Base-by-base conservation (phyloP, 163 green algal species). In the Prototheca wickerhamii region DNA sequence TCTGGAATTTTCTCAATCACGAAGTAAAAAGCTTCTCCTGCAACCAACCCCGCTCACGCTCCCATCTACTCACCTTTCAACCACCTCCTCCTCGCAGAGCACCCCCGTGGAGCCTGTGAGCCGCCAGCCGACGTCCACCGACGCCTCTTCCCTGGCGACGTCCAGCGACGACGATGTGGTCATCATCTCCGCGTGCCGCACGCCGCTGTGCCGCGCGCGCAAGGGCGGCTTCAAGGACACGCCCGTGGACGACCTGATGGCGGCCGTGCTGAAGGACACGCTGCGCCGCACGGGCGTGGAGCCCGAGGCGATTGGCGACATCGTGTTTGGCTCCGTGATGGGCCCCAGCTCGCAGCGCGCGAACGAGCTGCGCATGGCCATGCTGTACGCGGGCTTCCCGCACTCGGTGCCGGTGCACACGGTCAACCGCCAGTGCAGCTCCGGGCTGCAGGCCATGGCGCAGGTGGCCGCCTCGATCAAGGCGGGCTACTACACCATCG, bases 311-410 rank as follows among this genome's bases (percentile, higher is more conserved):
- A 78, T 98, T 29, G 90, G 91, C 2, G 93, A 99, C 72, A 85
- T 99, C 25, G 91, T 97, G 12, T 83, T 99, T 30, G 93, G 93
- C 58, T 91, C 72, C 58, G 93, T 98, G 49, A 81, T 98, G 65
- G 92, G 88, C 30, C 79, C 84, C 65, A 89, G 81, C 49, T 89
- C 79, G 20, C 93, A 99, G 82, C 84, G 93, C 46, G 93, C 93
- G 35, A 98, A 93, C 67, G 61, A 75, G 82, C 86, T 74, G 49
- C 85, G 93, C 61, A 98, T 98, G 34, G 93, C 86, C 21, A 87
- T 84, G 51, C 90, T 99, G 67, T 83, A 96, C 30, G 89, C 92
- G 7, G 93, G 93, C 63, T 94, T 98, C 68, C 93, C 93, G 23
- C 80, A 95, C 54, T 82, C 72, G 30, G 93, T 99, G 49, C 91